Evolutionary conservation across 495 filamentous ascomycete genomes (phyloP).

Genomic region (Apodospora peruviana): DNA sequence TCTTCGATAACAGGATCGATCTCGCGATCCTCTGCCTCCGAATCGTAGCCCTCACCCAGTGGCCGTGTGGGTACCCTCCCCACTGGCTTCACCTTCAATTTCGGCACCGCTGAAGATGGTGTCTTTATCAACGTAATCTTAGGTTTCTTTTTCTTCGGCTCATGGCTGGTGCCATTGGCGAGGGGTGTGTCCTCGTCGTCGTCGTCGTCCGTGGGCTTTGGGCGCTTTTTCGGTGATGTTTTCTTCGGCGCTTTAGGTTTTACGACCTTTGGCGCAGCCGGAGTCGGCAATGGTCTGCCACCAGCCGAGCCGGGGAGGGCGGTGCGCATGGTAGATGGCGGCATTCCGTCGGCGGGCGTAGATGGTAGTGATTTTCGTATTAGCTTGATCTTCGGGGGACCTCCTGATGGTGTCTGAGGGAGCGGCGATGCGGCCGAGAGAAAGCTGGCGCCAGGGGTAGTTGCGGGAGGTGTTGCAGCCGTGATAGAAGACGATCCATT

Average conservation of each 20-base stretch:
- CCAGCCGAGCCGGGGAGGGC: background rate
- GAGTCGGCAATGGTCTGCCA: conserved; percentile 5
- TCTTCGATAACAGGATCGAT: conserved; percentile 80
- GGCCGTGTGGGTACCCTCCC: conserved; percentile 58
- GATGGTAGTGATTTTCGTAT: conserved; percentile 37
- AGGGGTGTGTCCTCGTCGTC: conserved; percentile 39
- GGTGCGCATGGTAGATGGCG: conserved; percentile 3
- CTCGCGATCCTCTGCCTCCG: conserved; percentile 90
- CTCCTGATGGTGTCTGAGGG: conserved; percentile 33
- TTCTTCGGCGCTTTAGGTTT: conserved; percentile 47
- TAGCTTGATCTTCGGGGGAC: conserved; percentile 47
- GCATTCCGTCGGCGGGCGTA: conserved; percentile 34
- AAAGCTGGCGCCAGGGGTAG: conserved; percentile 7
- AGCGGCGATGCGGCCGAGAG: conserved; percentile 18
- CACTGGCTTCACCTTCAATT: conserved; percentile 31
- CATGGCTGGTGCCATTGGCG: conserved; percentile 18
- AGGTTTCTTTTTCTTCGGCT: conserved; percentile 33
- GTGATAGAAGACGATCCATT: conserved; percentile 6
- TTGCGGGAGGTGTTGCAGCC: conserved; percentile 3
- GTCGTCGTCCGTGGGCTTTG: conserved; percentile 21
- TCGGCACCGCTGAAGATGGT: conserved; percentile 15
- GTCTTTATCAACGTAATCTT: conserved; percentile 32
- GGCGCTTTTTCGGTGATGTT: conserved; percentile 40
- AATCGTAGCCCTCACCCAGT: conserved; percentile 86
- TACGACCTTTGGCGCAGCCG: conserved; percentile 14